A percentile compares a stretch with the other conserved stretches of the same genome.
Evolutionary conservation across 1,284 basidiomycete genomes (phyloP).

Genomic region (Trametes polyzona): DNA sequence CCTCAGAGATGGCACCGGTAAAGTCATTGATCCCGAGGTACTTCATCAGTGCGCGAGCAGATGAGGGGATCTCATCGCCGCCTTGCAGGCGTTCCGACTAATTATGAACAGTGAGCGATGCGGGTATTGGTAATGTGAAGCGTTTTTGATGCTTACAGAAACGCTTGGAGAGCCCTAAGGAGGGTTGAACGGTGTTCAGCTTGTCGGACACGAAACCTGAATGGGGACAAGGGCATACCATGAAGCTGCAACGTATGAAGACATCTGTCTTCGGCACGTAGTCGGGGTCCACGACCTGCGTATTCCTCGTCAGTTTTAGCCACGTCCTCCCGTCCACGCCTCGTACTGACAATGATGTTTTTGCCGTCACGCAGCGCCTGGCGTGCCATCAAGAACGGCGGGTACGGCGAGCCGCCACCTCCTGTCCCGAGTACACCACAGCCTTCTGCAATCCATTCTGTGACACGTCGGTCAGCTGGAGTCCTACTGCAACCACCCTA

Average conservation of each 20-base stretch:
- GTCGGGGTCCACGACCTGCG: slow-evolving; percentile 34
- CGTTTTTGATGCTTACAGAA: slow-evolving; percentile 26
- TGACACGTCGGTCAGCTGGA: not conserved
- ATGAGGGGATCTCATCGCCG: slow-evolving; percentile 38
- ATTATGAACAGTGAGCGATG: not conserved
- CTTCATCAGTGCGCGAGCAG: slow-evolving; percentile 30
- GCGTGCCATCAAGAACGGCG: slow-evolving; percentile 49
- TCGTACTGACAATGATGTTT: slow-evolving; percentile 41
- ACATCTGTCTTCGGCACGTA: slow-evolving; percentile 30
- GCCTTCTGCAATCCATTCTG: slow-evolving; percentile 57
- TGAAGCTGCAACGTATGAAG: slow-evolving; percentile 42
- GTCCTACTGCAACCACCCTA: not conserved
- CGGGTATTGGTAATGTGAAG: not conserved
- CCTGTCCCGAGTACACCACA: slow-evolving; percentile 59
- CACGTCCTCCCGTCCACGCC: not conserved
- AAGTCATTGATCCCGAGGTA: slow-evolving; percentile 32
- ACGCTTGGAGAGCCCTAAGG: slow-evolving; percentile 52
- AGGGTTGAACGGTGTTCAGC: not conserved
- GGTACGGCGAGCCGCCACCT: slow-evolving; percentile 57
- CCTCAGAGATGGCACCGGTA: slow-evolving; percentile 46
- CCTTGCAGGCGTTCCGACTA: slow-evolving; percentile 39
- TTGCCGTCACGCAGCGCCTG: slow-evolving; percentile 52
- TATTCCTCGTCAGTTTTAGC: not conserved
- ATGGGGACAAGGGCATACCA: too few relatives aligned
- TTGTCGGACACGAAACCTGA: slow-evolving; percentile 32